Evolutionary conservation across 129 eudicot genomes (phyloP).

Genomic region (Cynara cardunculus): DNA sequence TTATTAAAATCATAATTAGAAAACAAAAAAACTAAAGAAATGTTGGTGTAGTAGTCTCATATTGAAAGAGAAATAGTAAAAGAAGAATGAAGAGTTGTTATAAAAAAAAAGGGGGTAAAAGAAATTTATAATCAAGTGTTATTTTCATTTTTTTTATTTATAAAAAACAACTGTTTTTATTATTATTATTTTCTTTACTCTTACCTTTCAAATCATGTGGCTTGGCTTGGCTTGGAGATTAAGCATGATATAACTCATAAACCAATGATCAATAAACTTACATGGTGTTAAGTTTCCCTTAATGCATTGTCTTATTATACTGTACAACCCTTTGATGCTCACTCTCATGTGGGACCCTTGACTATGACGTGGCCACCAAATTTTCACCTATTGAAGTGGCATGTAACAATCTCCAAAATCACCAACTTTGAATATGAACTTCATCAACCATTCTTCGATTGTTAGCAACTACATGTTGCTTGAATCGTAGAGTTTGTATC

Average conservation of each 20-base stretch:
- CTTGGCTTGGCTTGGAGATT: constrained; percentile 25
- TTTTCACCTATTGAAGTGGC: constrained; percentile 17
- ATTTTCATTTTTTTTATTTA: too few species aligned
- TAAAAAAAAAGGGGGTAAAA: too few species aligned
- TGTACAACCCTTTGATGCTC: constrained; percentile 14
- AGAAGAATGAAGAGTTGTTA: too few species aligned
- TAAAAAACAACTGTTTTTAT: too few species aligned
- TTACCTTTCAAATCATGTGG: constrained; percentile 18
- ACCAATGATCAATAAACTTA: constrained; percentile 13
- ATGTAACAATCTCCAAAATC: constrained; percentile 25
- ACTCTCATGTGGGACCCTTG: constrained; percentile 1
- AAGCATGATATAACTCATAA: constrained; percentile 24
- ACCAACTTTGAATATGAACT: constrained; percentile 19
- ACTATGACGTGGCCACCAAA: constrained; percentile 24
- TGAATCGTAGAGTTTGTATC: background rate
- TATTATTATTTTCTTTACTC: background rate
- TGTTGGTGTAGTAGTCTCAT: too few species aligned
- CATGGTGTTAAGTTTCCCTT: background rate
- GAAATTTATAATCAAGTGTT: background rate
- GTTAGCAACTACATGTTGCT: constrained; percentile 19
- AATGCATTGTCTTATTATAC: background rate
- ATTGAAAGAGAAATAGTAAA: too few species aligned
- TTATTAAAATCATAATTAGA: too few species aligned
- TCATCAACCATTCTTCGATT: constrained; percentile 11
- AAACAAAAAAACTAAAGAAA: too few species aligned